A percentile compares a stretch with the other conserved stretches of the same genome.
phyloP scores from a whole-genome alignment of 108 stramenopile genomes.

The Skeletonema costatum region DNA sequence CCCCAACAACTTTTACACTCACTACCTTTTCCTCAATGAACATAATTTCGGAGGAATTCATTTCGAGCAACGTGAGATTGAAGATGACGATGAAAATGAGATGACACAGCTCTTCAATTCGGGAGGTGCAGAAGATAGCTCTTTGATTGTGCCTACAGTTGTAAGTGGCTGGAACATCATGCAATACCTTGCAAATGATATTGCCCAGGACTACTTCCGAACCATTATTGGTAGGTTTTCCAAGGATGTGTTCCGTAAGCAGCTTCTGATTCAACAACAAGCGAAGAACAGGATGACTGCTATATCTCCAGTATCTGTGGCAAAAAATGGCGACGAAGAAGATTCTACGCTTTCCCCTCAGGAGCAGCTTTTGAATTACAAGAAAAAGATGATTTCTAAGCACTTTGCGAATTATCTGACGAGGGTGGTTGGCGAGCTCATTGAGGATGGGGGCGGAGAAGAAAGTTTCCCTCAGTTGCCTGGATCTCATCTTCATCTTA shows the following conservation, averaged over 20 bases:
- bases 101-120: conserved; percentile 37
- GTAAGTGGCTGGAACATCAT: conserved; percentile 88
- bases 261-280: conserved; percentile 59
- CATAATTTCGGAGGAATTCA: conserved; percentile 94
- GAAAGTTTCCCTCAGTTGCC: conserved; percentile 62
- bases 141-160: conserved; percentile 72
- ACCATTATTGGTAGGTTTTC: conserved; percentile 83
- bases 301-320: conserved; percentile 42
- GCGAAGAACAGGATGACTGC: conserved; percentile 22
- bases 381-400: conserved; percentile 81
- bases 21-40: conserved; percentile 92
- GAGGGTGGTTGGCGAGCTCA: conserved; percentile 79
- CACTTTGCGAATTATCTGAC: conserved; percentile 79
- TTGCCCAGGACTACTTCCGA: conserved; percentile 85
- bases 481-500: conserved; percentile 61
- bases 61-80: conserved; percentile 63
- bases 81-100: conserved; percentile 58
- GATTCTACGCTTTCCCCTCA: conserved; percentile 40
- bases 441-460: conserved; percentile 60
- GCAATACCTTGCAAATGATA: conserved; percentile 79
- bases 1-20: conserved; percentile 72
- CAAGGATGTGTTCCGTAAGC: conserved; percentile 75
- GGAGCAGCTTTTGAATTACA: conserved; percentile 67
- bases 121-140: conserved; percentile 8
- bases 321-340: conserved; percentile 30